Conservation (phyloP, 805 yeast species). For the Nakazawaea ishiwadae region DNA sequence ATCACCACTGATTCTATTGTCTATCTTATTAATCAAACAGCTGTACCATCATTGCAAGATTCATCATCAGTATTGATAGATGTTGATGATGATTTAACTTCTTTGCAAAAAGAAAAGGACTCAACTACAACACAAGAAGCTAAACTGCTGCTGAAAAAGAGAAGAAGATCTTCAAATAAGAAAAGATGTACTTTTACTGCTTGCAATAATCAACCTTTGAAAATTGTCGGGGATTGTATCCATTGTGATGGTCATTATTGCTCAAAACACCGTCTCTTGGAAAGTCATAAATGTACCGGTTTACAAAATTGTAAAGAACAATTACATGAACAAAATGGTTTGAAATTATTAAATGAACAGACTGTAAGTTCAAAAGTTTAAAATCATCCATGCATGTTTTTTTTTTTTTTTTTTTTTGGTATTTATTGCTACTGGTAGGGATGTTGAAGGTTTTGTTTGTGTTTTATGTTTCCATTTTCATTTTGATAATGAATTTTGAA, state of each 20-base stretch:
- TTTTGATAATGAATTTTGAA: too few species aligned
- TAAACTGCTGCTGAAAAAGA: slow-evolving; percentile 19
- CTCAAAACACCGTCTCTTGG: slow-evolving; percentile 81
- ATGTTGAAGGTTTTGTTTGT: too few species aligned
- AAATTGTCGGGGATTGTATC: slow-evolving; percentile 78
- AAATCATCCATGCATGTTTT: not conserved
- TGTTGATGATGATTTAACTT: slow-evolving; percentile 6
- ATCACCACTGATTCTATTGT: slow-evolving; percentile 24
- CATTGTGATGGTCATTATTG: slow-evolving; percentile 84
- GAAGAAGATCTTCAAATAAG: slow-evolving; percentile 34
- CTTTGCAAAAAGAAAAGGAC: not conserved
- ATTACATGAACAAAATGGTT: slow-evolving; percentile 80
- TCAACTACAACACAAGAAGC: not conserved
- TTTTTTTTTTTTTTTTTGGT: not conserved
- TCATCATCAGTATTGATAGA: slow-evolving; percentile 15
- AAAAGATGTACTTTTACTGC: slow-evolving; percentile 44
- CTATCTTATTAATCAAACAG: slow-evolving; percentile 23
- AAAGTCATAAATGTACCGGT: slow-evolving; percentile 78
- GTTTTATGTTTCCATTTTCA: too few species aligned
- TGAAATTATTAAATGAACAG: slow-evolving; percentile 77
- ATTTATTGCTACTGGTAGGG: too few species aligned
- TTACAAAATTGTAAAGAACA: slow-evolving; percentile 75
- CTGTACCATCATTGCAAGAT: too few species aligned
- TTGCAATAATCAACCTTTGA: slow-evolving; percentile 62
- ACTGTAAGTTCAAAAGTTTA: slow-evolving; percentile 72